Evolutionary conservation across 208 protist genomes (phyloP).

Genomic region (Vickermania spadyakhi): DNA sequence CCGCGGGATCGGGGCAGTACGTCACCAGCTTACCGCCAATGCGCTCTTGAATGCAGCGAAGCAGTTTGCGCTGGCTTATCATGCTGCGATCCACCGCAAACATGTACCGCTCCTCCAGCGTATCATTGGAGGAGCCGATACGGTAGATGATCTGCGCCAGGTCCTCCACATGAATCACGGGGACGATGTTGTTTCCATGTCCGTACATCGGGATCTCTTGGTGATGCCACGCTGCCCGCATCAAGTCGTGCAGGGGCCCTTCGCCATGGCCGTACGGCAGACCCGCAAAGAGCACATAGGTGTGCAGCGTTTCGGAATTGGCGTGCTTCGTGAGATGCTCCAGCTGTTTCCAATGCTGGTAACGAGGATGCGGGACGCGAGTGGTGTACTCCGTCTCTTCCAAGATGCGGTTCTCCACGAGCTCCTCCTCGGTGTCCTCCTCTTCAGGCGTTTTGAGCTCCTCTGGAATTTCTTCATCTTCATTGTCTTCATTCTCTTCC

Average conservation of each 20-base stretch:
- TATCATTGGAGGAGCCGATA: constrained; percentile 60
- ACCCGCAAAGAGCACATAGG: constrained; percentile 84
- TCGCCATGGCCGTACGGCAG: constrained; percentile 85
- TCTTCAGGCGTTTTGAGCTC: constrained; percentile 13
- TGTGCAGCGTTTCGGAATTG: constrained; percentile 86
- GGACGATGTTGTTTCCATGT: constrained; percentile 74
- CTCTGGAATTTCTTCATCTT: constrained; percentile 20
- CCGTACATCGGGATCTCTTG: constrained; percentile 60
- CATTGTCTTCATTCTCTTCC: constrained; percentile 31
- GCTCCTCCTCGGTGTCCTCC: constrained; percentile 39
- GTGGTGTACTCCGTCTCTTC: constrained; percentile 80
- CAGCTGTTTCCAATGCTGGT: constrained; percentile 70
- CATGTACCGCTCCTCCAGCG: constrained; percentile 81
- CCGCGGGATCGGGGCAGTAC: constrained; percentile 1
- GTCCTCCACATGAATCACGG: constrained; percentile 92
- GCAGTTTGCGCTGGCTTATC: constrained; percentile 66
- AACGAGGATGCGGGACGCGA: constrained; percentile 81
- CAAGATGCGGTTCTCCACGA: constrained; percentile 53
- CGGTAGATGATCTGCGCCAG: constrained; percentile 63
- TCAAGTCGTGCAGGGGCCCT: constrained; percentile 29
- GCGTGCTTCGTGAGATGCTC: constrained; percentile 85
- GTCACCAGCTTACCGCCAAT: constrained; percentile 48
- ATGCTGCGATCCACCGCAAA: constrained; percentile 88
- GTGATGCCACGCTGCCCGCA: constrained; percentile 78
- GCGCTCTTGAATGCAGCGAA: constrained; percentile 39